Evolutionary conservation across 108 stramenopile genomes (phyloP), one percentile per base, ranked within the genome.

Genomic region (Pseudonitzschia multiseries): DNA sequence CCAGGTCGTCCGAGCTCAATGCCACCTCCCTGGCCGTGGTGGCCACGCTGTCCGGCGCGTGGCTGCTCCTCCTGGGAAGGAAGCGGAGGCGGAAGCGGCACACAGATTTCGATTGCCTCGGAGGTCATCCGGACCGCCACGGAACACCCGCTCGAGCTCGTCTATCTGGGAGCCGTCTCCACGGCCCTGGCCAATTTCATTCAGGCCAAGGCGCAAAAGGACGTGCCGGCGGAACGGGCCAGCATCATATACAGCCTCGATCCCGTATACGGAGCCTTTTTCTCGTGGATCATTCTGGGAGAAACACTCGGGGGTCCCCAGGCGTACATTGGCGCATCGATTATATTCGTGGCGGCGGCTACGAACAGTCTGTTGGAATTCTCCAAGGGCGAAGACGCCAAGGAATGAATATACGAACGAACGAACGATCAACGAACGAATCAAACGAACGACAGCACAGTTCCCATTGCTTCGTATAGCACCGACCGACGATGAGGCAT

Each of bases 231-330:
- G 2, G 91, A 91, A 70, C 81, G 90, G 24, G 95, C 95, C 14
- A 85, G 89, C 8, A 83, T 96, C 8, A 89, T 96, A 27, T 96
- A 93, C 77, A 89, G 90, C 29, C 85, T 93, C 79, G 95, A 96
- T 86, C 95, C 95, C 17, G 89, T 96, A 4, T 96, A 90, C 69
- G 95, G 92, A 42, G 95, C 95, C 5, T 22, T 88, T 33, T 93
- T 93, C 77, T 84, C 91, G 1, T 81, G 79, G 72, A 26, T 90
- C 13, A 69, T 89, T 54, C 68, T 96, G n/a, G 90, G 87, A 18
- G 95, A 96, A 80, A 73, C 68, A 13, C 76, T 96, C 14, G 77
- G 80, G 24, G 77, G 79, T 1, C 41, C 43, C 43, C 69, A 70
- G 26, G 87, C 84, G 17, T 77, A 78, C 54, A 44, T 91, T 10